phyloP scores from a whole-genome alignment of 495 filamentous ascomycete genomes.

The Trichocladium antarcticum region DNA sequence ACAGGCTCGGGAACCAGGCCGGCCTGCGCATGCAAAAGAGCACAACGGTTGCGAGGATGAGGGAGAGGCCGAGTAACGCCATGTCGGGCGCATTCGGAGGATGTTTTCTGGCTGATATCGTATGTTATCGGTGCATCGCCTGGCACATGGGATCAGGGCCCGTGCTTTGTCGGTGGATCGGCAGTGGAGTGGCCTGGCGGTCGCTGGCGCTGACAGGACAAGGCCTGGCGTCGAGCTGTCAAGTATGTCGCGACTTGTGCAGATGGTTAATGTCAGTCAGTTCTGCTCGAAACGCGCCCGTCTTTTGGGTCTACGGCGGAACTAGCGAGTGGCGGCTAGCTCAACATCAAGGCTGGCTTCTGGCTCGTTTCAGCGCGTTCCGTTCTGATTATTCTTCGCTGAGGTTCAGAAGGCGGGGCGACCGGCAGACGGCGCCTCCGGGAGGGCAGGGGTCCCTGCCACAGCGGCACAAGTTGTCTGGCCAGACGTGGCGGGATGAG shows the following conservation, averaged over 20 bases:
- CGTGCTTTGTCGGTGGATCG: background rate
- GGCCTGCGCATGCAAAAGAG: constrained; percentile 40
- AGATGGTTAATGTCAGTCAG: too few species aligned
- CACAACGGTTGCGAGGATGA: constrained; percentile 44
- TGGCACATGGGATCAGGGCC: background rate
- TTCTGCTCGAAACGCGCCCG: too few species aligned
- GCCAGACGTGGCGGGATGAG: background rate
- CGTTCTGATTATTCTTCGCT: too few species aligned
- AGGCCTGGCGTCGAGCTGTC: too few species aligned
- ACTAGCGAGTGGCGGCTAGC: too few species aligned
- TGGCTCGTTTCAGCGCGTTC: too few species aligned
- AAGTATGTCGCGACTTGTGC: too few species aligned
- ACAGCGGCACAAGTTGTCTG: background rate
- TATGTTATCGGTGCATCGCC: constrained; percentile 12
- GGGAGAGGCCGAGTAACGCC: constrained; percentile 43
- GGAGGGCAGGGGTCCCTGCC: background rate
- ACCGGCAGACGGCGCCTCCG: background rate
- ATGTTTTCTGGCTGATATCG: constrained; percentile 11
- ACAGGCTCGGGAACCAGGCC: constrained; percentile 29
- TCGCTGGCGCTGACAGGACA: too few species aligned
- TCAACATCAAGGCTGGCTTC: too few species aligned
- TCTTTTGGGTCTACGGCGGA: too few species aligned
- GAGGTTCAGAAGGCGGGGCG: background rate
- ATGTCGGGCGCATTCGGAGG: constrained; percentile 23
- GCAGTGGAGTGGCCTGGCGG: background rate